Base-by-base conservation (phyloP, 257 asterid species). In the Haberlea rhodopensis region DNA sequence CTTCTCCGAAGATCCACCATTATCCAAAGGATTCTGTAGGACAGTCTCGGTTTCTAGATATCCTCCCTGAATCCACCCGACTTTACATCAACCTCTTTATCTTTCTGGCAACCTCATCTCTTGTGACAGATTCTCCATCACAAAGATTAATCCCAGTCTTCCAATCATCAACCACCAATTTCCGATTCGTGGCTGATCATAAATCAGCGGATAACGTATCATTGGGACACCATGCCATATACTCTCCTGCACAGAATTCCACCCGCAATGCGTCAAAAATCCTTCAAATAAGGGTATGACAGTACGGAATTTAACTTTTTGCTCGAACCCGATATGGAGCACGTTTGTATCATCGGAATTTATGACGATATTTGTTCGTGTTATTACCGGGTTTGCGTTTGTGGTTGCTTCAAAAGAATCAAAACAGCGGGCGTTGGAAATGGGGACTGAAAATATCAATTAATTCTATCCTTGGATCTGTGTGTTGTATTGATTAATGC, bases 161-260 rank as follows among this genome's bases (percentile, higher is more conserved):
- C 97, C 95, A 90, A 57, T 85, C 95, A 58, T 87, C 79, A 5
- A 87, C 97, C 68, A 87, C 87, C 60, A 90, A 13, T 67, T 85
- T 85, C 16, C 95, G 53, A 32, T 87, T 90, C 0, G 95, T 81
- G 81, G 81, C 37, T 90, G 95, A 67, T 90, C 97, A 0, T 85
- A 75, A 19, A 80, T 53, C 31, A 75, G 40, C 2, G 86, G 95
- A 63, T 70, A 80, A 45, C 95, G 83, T 0, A 87, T 71, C 84
- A 87, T 75, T 0, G 95, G 95, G 0, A 80, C 79, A 0, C 86
- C 76, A 27, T 76, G 76, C 87, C 88, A 87, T 2, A 78, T 53
- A 7, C 97, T 84, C 46, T 87, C 94, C 57, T 85, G 22, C 0
- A 76, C 53, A 20, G 94, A 90, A 43, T 85, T 90, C 94, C 97